Evolutionary conservation across 106 monocot genomes (phyloP).

Genomic region (Chionographis japonica): DNA sequence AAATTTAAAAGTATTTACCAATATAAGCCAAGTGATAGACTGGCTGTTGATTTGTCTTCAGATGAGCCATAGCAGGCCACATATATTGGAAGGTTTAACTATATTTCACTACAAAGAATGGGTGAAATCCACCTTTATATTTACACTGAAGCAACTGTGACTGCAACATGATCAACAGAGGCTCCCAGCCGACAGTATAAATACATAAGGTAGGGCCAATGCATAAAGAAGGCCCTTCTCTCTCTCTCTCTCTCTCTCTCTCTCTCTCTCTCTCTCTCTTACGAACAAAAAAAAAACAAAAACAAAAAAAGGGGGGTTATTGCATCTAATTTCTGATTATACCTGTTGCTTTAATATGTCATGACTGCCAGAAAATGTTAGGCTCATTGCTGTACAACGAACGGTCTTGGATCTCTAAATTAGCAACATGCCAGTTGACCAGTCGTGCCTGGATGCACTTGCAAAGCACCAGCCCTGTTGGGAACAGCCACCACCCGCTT

Average conservation of each 20-base stretch:
- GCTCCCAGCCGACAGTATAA: background rate
- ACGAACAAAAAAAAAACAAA: background rate
- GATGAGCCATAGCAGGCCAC: too few relatives aligned
- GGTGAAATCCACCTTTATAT: slow-evolving; percentile 10
- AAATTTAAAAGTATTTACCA: too few relatives aligned
- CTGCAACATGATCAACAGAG: background rate
- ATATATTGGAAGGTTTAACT: too few relatives aligned
- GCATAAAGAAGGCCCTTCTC: slow-evolving; percentile 12
- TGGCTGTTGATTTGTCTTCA: too few relatives aligned
- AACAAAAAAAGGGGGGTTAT: background rate
- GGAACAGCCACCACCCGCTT: slow-evolving; percentile 97
- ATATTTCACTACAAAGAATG: slow-evolving; percentile 6
- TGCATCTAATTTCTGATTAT: background rate
- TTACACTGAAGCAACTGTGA: slow-evolving; percentile 6
- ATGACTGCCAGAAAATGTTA: slow-evolving; percentile 83
- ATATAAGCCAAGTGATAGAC: too few relatives aligned
- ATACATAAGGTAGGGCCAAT: slow-evolving; percentile 9
- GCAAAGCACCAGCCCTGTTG: slow-evolving; percentile 55
- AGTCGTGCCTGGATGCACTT: slow-evolving; percentile 86
- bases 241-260: too few relatives aligned
- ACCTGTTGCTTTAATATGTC: slow-evolving; percentile 24
- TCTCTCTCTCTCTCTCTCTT: background rate
- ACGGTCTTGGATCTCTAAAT: slow-evolving; percentile 97
- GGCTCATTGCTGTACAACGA: slow-evolving; percentile 90
- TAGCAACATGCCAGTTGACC: slow-evolving; percentile 93